A percentile compares a stretch with the other conserved stretches of the same genome.
Conservation (phyloP, 257 asterid species). For the Solanum infundibuliforme region DNA sequence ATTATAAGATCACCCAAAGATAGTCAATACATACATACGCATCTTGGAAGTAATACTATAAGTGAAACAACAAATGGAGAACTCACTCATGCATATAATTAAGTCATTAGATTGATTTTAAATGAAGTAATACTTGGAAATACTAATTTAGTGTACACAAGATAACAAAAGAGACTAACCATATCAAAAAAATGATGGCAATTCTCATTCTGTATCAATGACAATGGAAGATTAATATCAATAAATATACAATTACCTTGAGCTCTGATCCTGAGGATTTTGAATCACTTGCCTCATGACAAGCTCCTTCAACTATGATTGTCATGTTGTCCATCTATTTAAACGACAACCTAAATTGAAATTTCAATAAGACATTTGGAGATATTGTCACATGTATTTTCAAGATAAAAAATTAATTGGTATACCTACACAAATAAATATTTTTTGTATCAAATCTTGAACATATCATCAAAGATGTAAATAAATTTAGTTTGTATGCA, state of each 20-base stretch:
- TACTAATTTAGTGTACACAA: too few species aligned
- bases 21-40: neutral
- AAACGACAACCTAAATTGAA: neutral
- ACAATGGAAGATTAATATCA: slow-evolving; percentile 25
- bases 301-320: neutral
- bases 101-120: neutral
- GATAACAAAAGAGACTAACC: slow-evolving; percentile 21
- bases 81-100: neutral
- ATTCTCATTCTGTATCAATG: slow-evolving; percentile 9
- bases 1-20: neutral
- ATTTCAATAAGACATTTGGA: neutral
- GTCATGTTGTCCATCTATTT: neutral
- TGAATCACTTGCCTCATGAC: slow-evolving; percentile 7
- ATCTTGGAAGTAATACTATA: neutral
- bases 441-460: neutral
- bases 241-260: slow-evolving; percentile 30
- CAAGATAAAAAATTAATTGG: neutral
- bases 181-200: slow-evolving; percentile 57
- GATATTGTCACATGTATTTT: neutral
- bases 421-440: neutral
- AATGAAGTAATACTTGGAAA: too few species aligned
- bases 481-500: neutral
- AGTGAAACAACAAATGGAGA: neutral
- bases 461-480: neutral
- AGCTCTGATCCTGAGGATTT: slow-evolving; percentile 30